phyloP scores from a whole-genome alignment of 208 protist species.

The Naegleria lovaniensis region DNA sequence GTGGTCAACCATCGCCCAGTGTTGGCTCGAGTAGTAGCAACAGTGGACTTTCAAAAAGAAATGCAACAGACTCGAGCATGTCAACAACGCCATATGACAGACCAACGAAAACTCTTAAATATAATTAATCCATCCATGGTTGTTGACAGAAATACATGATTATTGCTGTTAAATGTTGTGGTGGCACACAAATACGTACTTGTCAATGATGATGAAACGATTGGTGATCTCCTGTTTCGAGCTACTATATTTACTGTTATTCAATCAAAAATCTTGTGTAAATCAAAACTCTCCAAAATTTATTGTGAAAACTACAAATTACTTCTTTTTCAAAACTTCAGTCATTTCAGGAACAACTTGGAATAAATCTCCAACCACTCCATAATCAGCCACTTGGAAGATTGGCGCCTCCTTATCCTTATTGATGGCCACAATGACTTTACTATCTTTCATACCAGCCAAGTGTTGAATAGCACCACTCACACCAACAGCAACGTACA shows the following conservation, averaged over 20 bases:
- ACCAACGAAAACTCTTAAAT: neutral
- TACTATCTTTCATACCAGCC: constrained; percentile 97
- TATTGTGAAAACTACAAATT: neutral
- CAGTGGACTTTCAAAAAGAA: too few species aligned
- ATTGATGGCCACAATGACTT: constrained; percentile 91
- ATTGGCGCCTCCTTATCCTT: constrained; percentile 96
- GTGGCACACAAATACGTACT: too few species aligned
- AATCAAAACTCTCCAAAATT: neutral
- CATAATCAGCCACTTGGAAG: constrained; percentile 94
- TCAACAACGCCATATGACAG: neutral
- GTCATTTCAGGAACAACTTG: constrained; percentile 82
- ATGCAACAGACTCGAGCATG: too few species aligned
- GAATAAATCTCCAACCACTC: constrained; percentile 91
- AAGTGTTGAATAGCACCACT: constrained; percentile 90
- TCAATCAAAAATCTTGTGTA: too few species aligned
- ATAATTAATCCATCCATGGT: too few species aligned
- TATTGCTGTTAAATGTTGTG: too few species aligned
- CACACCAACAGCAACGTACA: constrained; percentile 94
- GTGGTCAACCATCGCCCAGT: too few species aligned
- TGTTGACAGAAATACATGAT: too few species aligned
- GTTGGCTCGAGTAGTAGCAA: too few species aligned
- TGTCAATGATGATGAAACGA: too few species aligned
- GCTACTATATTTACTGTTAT: too few species aligned
- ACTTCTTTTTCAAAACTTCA: constrained; percentile 1
- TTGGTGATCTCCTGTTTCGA: too few species aligned